Evolutionary conservation across 2,329 filamentous ascomycete species (phyloP).

Genomic region (Myriosclerotinia scirpicola): DNA sequence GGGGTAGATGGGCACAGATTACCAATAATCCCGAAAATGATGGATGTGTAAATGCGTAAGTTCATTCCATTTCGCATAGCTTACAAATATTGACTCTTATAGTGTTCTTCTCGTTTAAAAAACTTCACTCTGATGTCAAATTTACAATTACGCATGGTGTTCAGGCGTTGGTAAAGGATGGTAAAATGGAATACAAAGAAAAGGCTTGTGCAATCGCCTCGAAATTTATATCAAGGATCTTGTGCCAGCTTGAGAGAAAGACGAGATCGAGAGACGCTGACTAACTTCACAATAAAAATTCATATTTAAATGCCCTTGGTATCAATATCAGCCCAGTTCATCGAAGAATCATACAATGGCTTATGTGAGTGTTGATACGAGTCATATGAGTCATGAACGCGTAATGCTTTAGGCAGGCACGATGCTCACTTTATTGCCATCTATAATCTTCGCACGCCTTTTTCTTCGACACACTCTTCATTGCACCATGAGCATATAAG

Average conservation of each 20-base stretch:
- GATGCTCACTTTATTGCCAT: not conserved
- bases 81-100: not conserved
- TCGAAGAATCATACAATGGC: not conserved
- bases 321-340: not conserved
- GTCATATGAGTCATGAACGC: not conserved
- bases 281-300: constrained; percentile 17
- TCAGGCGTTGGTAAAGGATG: constrained; percentile 25
- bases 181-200: constrained; percentile 13
- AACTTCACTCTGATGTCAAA: not conserved
- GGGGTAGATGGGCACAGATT: constrained; percentile 81
- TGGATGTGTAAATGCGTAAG: constrained; percentile 33
- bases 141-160: constrained; percentile 24
- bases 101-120: constrained; percentile 35
- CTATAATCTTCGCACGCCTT: not conserved
- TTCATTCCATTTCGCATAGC: not conserved
- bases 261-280: not conserved
- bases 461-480: not conserved
- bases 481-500: not conserved
- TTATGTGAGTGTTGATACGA: constrained; percentile 1
- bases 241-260: constrained; percentile 6
- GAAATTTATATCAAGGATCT: not conserved
- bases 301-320: not conserved
- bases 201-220: not conserved
- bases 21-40: constrained; percentile 42
- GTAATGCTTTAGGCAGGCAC: not conserved